These are phyloP conservation scores for Tagetes erecta DNA, from an alignment of 129 eudicot genomes.

Conservation along the genomic window DNA sequence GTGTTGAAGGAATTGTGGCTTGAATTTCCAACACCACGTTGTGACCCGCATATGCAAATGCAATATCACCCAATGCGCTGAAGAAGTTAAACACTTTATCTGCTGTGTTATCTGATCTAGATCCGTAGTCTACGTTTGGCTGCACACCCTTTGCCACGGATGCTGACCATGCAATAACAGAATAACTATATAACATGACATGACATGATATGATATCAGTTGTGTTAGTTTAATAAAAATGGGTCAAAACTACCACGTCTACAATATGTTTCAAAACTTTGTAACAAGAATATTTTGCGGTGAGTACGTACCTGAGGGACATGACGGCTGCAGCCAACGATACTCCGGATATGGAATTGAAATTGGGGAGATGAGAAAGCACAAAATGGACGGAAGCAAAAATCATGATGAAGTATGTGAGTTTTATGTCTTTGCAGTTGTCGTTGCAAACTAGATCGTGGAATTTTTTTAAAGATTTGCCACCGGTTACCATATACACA, in stretches of 20 bases:
- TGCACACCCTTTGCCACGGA: constrained; percentile 46
- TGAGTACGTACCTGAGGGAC: constrained; percentile 18
- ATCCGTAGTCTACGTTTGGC: constrained; percentile 38
- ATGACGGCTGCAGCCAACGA: constrained; percentile 37
- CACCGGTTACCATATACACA: constrained; percentile 13
- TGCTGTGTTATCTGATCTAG: constrained; percentile 26
- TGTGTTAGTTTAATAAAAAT: not conserved
- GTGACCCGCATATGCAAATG: constrained; percentile 56
- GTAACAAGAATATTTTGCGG: not conserved
- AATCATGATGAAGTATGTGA: constrained; percentile 30
- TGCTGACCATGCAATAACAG: constrained; percentile 52
- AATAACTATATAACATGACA: constrained; percentile 36
- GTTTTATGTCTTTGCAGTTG: constrained; percentile 29
- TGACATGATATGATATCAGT: not conserved
- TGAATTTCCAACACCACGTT: constrained; percentile 16
- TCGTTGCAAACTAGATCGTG: constrained; percentile 24
- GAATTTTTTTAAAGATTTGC: constrained; percentile 20
- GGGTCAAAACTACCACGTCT: not conserved
- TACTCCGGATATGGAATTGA: constrained; percentile 33
- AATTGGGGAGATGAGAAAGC: constrained; percentile 21
- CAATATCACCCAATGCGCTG: constrained; percentile 53
- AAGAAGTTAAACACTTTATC: constrained; percentile 47
- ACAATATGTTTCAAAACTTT: not conserved
- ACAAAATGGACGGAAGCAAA: constrained; percentile 16
- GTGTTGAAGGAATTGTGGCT: constrained; percentile 19